These are phyloP conservation scores for Hirsutella minnesotensis DNA, from an alignment of 2,329 filamentous ascomycete genomes.

Conservation along the genomic window DNA sequence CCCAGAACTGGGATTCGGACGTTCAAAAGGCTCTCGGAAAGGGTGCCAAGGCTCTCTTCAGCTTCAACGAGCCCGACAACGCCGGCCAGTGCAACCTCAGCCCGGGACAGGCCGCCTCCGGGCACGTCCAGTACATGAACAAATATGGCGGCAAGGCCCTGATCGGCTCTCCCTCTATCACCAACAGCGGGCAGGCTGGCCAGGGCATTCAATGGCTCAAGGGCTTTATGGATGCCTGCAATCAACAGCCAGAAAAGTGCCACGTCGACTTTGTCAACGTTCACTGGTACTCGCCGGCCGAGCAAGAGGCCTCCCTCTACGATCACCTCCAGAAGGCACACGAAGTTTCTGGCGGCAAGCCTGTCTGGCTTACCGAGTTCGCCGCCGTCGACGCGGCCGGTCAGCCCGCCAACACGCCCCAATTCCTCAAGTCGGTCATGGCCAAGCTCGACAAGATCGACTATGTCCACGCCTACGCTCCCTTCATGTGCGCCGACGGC, in stretches of 20 bases:
- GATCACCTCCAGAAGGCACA: slow-evolving; percentile 36
- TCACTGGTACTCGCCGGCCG: slow-evolving; percentile 50
- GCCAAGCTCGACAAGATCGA: slow-evolving; percentile 33
- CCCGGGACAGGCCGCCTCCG: slow-evolving; percentile 36
- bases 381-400: slow-evolving; percentile 35
- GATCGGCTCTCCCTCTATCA: slow-evolving; percentile 49
- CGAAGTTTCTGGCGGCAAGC: slow-evolving; percentile 32
- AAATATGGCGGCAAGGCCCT: slow-evolving; percentile 38
- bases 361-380: slow-evolving; percentile 56
- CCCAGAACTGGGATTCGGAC: slow-evolving; percentile 35
- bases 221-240: slow-evolving; percentile 39
- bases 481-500: slow-evolving; percentile 35
- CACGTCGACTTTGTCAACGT: slow-evolving; percentile 47
- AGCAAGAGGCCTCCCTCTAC: slow-evolving; percentile 39
- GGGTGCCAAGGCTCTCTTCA: slow-evolving; percentile 46
- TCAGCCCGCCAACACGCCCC: slow-evolving; percentile 17
- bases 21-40: slow-evolving; percentile 37
- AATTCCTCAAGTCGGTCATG: slow-evolving; percentile 40
- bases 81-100: slow-evolving; percentile 45
- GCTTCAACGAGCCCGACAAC: slow-evolving; percentile 64
- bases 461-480: slow-evolving; percentile 44
- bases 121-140: slow-evolving; percentile 43
- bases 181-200: slow-evolving; percentile 39
- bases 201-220: slow-evolving; percentile 47
- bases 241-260: slow-evolving; percentile 25